A percentile compares a stretch with the other conserved stretches of the same genome.
phyloP scores from a whole-genome alignment of 2,329 filamentous ascomycete species.

The Corinectria fuckeliana region DNA sequence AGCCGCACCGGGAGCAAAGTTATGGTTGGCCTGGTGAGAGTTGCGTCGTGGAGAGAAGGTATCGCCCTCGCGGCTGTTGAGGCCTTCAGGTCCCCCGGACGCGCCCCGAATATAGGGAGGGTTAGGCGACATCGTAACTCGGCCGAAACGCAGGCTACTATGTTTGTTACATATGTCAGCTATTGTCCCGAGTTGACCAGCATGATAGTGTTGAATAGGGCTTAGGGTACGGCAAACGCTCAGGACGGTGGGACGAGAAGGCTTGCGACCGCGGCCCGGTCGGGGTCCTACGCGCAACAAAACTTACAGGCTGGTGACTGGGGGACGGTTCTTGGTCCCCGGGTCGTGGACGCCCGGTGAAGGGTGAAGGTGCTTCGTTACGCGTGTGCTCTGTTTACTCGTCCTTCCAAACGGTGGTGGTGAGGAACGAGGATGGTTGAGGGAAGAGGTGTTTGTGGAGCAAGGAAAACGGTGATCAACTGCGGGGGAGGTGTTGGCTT shows the following conservation, averaged over 20 bases:
- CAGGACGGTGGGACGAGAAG: background rate
- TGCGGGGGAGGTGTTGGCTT: background rate
- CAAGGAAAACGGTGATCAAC: background rate
- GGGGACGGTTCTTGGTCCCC: background rate
- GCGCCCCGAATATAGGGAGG: background rate
- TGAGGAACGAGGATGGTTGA: background rate
- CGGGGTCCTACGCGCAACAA: background rate
- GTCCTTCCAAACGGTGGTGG: background rate
- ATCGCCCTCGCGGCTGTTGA: background rate
- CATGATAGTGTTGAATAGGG: background rate
- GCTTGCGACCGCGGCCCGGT: background rate
- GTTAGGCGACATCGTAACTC: constrained; percentile 4
- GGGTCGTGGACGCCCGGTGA: constrained; percentile 1
- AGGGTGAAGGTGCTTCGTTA: constrained; percentile 15
- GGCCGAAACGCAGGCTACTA: background rate
- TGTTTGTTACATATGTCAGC: background rate
- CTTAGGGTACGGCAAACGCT: background rate
- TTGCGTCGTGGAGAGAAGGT: background rate
- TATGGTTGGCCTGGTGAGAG: background rate
- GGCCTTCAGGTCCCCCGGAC: background rate
- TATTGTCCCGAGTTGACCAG: background rate
- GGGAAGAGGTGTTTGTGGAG: background rate
- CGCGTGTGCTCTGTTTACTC: constrained; percentile 2
- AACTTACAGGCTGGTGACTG: constrained; percentile 17
- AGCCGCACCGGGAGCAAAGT: background rate